phyloP scores from a whole-genome alignment of 2,329 filamentous ascomycete genomes.

The Neoascochyta sp. region DNA sequence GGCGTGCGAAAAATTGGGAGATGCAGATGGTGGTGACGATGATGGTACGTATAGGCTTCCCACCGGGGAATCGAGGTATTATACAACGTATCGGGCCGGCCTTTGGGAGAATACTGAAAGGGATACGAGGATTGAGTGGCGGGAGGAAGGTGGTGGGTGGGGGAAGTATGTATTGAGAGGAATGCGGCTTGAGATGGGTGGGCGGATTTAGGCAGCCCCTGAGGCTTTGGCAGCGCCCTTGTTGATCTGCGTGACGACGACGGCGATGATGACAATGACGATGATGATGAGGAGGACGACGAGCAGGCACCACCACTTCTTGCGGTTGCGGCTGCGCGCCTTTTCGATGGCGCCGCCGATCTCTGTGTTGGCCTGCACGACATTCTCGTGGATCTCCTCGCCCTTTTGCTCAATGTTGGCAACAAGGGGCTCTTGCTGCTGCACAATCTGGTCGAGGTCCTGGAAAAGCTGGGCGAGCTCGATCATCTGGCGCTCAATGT shows the following conservation, averaged over 20 bases:
- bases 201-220: too few species aligned
- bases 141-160: slow-evolving; percentile 1
- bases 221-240: slow-evolving; percentile 21
- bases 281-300: slow-evolving; percentile 52
- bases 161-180: too few species aligned
- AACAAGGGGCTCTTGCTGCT: slow-evolving; percentile 80
- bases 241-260: slow-evolving; percentile 32
- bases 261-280: slow-evolving; percentile 40
- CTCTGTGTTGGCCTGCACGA: slow-evolving; percentile 80
- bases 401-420: slow-evolving; percentile 80
- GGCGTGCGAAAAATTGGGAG: too few species aligned
- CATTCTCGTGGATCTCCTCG: slow-evolving; percentile 78
- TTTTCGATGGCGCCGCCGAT: slow-evolving; percentile 78
- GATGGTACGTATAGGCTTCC: too few species aligned
- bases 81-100: slow-evolving; percentile 13
- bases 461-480: slow-evolving; percentile 85
- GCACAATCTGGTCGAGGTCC: slow-evolving; percentile 79
- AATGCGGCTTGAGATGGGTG: too few species aligned
- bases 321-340: slow-evolving; percentile 65
- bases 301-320: slow-evolving; percentile 95
- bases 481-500: slow-evolving; percentile 87
- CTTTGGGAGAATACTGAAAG: slow-evolving; percentile 10
- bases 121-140: slow-evolving; percentile 11
- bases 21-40: too few species aligned
- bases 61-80: slow-evolving; percentile 14